Evolutionary conservation across 306 rosid genomes (phyloP), one percentile per base, ranked within the genome.

Genomic region (Quercus suber): DNA sequence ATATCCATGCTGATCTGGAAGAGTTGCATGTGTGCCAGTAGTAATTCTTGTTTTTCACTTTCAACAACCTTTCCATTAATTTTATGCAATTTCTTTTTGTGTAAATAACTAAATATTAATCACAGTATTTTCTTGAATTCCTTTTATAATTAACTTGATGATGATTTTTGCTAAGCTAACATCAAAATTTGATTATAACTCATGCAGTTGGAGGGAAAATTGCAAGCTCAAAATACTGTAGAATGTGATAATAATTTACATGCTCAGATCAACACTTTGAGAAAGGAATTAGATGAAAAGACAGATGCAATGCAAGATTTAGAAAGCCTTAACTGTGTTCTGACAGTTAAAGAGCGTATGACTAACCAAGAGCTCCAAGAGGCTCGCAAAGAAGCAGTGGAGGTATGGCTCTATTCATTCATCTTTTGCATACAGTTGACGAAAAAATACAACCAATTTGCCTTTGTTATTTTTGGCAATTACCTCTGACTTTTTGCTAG

Each of bases 311-410:
- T 73, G 67, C 81, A 77, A 55, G 20, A 20, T 55, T 45, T 82
- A 41, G 82, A 82, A 73, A 56, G 21, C n/a, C 56, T 73, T 27
- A 43, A 67, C 51, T 64, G 71, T 56, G 43, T 25, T 43, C 70
- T 82, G 28, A 19, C 57, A 4, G 79, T 78, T 82, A 65, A 43
- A 65, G 85, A 82, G 85, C 45, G 4, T 3, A 74, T 56, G 64
- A 65, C 73, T 67, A 65, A 69, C 57, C 79, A 77, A 73, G 85
- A 82, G 56, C 63, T 77, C 17, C 75, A 13, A 27, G 82, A 82
- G 65, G 85, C 85, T 73, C 85, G 82, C 56, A 14, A 64, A 77
- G 82, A 82, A 77, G 19, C 82, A 55, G 43, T 82, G 67, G 43
- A 73, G 43, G 85, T 82, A 67, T 53, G 76, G 73, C 21, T 63